phyloP scores from a whole-genome alignment of 768 basidiomycete genomes.

The Boletus reticulatus region DNA sequence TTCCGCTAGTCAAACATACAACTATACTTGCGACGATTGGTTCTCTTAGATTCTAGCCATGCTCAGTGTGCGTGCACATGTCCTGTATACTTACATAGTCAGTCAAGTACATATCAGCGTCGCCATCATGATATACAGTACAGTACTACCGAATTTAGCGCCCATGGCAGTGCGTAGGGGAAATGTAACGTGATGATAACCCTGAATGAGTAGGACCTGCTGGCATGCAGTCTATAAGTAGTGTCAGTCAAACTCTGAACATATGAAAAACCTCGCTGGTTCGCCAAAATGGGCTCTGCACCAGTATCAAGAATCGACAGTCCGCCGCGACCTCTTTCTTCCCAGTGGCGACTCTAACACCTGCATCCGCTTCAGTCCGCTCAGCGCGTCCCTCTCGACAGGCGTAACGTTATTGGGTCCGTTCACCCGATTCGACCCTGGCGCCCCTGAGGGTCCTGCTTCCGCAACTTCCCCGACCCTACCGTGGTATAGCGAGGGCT shows the following conservation, averaged over 20 bases:
- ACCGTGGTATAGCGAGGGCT: conserved; percentile 7
- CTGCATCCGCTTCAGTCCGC: conserved; percentile 22
- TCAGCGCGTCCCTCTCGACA: conserved; percentile 38
- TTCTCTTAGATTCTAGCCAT: not conserved
- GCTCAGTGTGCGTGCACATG: no score
- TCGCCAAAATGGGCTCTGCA: not conserved
- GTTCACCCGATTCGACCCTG: conserved; percentile 14
- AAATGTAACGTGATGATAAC: not conserved
- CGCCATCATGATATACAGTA: not conserved
- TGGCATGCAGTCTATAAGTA: not conserved
- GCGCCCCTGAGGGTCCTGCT: conserved; percentile 15
- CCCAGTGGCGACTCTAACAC: conserved; percentile 29
- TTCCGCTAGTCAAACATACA: not conserved
- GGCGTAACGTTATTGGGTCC: conserved; percentile 51
- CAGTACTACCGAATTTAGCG: not conserved
- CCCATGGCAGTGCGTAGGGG: not conserved
- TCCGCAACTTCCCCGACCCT: conserved; percentile 21
- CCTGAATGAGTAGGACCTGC: not conserved
- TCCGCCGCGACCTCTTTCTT: conserved; percentile 25
- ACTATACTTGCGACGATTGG: not conserved
- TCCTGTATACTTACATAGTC: not conserved
- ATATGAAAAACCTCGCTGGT: not conserved
- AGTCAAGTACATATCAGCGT: conserved; percentile 9
- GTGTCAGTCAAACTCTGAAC: not conserved
- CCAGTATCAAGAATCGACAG: conserved; percentile 11